These are phyloP conservation scores for Phanerochaete sordida DNA, from an alignment of 768 basidiomycete species.

Conservation along the genomic window DNA sequence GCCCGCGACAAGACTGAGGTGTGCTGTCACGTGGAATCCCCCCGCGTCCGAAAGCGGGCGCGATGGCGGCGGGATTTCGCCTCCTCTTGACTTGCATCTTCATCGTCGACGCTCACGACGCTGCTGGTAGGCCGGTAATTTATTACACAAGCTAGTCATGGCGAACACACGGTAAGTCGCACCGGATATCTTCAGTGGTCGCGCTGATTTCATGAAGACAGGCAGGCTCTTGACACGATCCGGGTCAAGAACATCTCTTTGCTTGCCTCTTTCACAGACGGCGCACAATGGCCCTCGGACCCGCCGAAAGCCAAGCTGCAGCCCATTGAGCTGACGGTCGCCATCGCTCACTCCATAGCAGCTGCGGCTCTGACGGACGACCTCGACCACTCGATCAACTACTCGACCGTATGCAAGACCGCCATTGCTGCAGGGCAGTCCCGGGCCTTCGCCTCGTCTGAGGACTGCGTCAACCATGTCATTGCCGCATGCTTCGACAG, in stretches of 20 bases:
- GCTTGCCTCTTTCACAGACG: conserved; percentile 35
- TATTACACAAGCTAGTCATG: background rate
- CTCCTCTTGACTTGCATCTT: background rate
- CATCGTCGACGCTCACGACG: background rate
- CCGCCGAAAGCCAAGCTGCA: conserved; percentile 37
- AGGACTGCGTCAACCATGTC: conserved; percentile 41
- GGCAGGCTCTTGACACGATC: conserved; percentile 29
- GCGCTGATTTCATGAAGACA: background rate
- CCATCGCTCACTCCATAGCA: conserved; percentile 47
- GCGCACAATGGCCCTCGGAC: conserved; percentile 43
- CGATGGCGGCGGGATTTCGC: background rate
- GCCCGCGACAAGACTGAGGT: conserved; percentile 2
- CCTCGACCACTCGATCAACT: conserved; percentile 60
- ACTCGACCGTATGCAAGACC: conserved; percentile 42
- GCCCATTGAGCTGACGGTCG: conserved; percentile 50
- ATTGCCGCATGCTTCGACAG: conserved; percentile 35
- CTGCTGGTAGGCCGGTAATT: too few relatives aligned
- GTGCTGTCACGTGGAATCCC: background rate
- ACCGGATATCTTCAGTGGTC: background rate
- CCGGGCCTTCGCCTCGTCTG: conserved; percentile 39
- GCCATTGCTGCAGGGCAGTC: conserved; percentile 25
- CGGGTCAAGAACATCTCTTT: conserved; percentile 47
- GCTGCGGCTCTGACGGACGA: conserved; percentile 50
- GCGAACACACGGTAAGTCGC: background rate
- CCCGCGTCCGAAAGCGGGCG: background rate